Conservation (phyloP, 2,329 filamentous ascomycete genomes). For the Fonsecaea pedrosoi region DNA sequence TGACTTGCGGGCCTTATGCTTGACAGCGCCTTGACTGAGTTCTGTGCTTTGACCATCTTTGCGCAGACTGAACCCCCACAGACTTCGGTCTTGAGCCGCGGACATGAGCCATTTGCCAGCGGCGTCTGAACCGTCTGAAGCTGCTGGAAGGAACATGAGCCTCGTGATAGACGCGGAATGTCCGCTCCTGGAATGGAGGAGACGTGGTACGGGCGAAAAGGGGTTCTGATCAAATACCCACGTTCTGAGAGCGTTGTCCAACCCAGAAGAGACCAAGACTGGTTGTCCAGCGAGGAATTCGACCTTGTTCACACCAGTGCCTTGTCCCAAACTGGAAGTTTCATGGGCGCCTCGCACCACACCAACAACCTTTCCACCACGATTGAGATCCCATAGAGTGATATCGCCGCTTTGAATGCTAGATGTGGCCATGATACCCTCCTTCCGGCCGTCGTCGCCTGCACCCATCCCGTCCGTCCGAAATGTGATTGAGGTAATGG, state of each 20-base stretch:
- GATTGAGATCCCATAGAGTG: conserved; percentile 94
- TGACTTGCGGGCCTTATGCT: conserved; percentile 83
- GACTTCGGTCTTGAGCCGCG: conserved; percentile 83
- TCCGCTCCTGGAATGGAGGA: conserved; percentile 83
- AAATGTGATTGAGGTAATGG: conserved; percentile 85
- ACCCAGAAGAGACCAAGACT: conserved; percentile 85
- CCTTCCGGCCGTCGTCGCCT: conserved; percentile 80
- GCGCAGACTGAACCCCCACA: conserved; percentile 96
- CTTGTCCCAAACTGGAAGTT: conserved; percentile 60
- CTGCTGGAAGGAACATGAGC: conserved; percentile 82
- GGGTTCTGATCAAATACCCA: conserved; percentile 96
- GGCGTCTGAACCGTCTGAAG: conserved; percentile 86
- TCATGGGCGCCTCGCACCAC: conserved; percentile 88
- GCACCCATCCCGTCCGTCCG: conserved; percentile 87
- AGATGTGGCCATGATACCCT: conserved; percentile 93
- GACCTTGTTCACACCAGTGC: conserved; percentile 78
- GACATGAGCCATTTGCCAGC: conserved; percentile 94
- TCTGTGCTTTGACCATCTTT: conserved; percentile 93
- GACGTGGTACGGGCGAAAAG: conserved; percentile 83
- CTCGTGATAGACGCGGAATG: conserved; percentile 86
- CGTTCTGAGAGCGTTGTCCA: conserved; percentile 91
- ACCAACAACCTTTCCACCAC: conserved; percentile 83
- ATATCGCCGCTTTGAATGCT: conserved; percentile 81
- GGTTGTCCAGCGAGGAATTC: conserved; percentile 91
- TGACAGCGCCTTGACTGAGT: conserved; percentile 86